Evolutionary conservation across 148 eudicot genomes (phyloP), one percentile per base, ranked within the genome.

Genomic region (Hydrangea macrophylla): DNA sequence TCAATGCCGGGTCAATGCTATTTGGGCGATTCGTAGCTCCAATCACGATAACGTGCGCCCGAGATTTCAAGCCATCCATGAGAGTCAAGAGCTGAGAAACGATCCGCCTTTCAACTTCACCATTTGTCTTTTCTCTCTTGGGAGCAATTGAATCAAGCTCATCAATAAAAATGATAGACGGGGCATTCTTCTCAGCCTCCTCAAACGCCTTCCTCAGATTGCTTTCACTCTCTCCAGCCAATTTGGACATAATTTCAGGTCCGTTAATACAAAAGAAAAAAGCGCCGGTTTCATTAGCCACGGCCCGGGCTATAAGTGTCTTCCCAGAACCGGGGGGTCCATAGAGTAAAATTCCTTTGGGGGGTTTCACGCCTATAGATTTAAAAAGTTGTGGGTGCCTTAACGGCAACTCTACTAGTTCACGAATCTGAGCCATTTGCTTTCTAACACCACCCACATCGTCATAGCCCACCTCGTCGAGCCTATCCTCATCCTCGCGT

Each of bases 161-260:
- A 36, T 80, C 83, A 55, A 80, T 80, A 23, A 65, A 65, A 55
- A 67, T 67, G 70, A 67, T 67, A 55, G 70, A 55, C 17, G 68
- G 68, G 15, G 59, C 74, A 70, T 44, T 75, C 70, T 79, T 79
- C 74, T 79, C 83, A n/a, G 83, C 83, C 58, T 80, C 80, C 48
- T 80, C 83, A 70, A 80, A 80, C 7, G 83, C 83, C 62, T 76
- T 80, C 72, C 83, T 76, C 24, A 80, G 72, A 62, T 80, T 80
- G 75, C 83, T 80, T 60, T 80, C 83, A 76, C 83, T 80, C 69
- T 80, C 83, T 48, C 83, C 83, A 60, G 83, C 83, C 77, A 80
- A 42, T 60, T 80, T 79, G 39, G 83, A 75, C 83, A 79, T 80
- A 39, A 79, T 79, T 63, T 79, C 83, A 0, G 83, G 80, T 20